Evolutionary conservation across 169 alveolate genomes (phyloP).

Genomic region (Cryptosporidium ryanae): DNA sequence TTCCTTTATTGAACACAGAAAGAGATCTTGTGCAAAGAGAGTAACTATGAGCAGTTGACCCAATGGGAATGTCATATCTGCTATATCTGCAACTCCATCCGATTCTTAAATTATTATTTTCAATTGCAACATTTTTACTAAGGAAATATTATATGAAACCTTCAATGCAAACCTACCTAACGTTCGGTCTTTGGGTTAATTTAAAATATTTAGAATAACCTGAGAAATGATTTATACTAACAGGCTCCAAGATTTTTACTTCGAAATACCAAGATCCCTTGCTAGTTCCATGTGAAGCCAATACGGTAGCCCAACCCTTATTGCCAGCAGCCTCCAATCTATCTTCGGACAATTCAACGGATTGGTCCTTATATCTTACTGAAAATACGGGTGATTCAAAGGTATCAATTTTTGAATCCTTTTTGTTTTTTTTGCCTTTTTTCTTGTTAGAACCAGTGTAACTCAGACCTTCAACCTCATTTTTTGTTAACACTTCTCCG

Average conservation of each 20-base stretch:
- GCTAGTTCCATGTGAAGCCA: conserved; percentile 48
- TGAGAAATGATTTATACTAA: background rate
- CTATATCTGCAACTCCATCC: conserved; percentile 70
- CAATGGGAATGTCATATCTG: conserved; percentile 50
- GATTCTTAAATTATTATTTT: conserved; percentile 11
- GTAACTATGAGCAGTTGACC: conserved; percentile 33
- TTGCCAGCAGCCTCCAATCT: conserved; percentile 48
- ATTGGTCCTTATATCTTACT: conserved; percentile 50
- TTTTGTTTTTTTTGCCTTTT: conserved; percentile 1
- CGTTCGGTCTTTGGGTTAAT: conserved; percentile 21
- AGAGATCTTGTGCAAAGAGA: conserved; percentile 22
- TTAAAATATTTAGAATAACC: conserved; percentile 41
- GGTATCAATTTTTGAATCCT: conserved; percentile 10
- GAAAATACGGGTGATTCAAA: conserved; percentile 47
- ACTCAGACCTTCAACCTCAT: too few relatives aligned
- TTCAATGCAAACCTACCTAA: conserved; percentile 25
- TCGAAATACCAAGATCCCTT: conserved; percentile 69
- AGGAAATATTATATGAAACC: background rate
- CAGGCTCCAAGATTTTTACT: conserved; percentile 28
- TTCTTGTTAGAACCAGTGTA: background rate
- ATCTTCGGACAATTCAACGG: conserved; percentile 59
- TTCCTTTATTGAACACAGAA: conserved; percentile 7
- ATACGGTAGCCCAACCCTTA: conserved; percentile 68
- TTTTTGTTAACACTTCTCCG: background rate
- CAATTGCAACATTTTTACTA: background rate